Base-by-base conservation (phyloP, 2,329 filamentous ascomycete species). In the Hypoxylon rubiginosum region DNA sequence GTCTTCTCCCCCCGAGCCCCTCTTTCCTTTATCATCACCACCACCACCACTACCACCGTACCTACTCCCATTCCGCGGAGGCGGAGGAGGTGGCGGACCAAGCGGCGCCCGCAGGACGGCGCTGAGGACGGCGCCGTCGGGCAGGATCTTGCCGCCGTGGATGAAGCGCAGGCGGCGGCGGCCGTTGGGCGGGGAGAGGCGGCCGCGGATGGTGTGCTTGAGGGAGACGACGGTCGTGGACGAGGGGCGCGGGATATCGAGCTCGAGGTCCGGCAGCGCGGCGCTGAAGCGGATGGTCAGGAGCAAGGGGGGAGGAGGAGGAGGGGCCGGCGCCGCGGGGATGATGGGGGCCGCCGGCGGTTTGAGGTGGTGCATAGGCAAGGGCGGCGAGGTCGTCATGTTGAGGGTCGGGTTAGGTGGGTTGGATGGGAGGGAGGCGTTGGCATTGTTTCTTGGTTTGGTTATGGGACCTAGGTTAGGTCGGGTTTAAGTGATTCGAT, bases 231-330 rank as follows among this genome's bases (percentile, higher is more conserved):
- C 88, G 45, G 93, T 93, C 10, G 91, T 94, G 32, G 84, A 83
- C 51, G 84, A 79, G 0, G 94, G 92, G 5, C 84, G 82, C 52
- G 88, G 79, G 74, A 98, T 88, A 74, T 93, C 89, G 65, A 98
- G 87, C 43, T 91, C 86, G 41, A 97, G 87, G 78, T 98, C 96
- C 15, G 93, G 91, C 62, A 95, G 86, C 0, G 93, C 90, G 65
- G 91, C 90, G 57, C 93, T 93, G 86, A 99, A 98, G 79, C 95
- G 94, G 78, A 98, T 90, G 39, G 92, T 95, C 49, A 98, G 85
- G 74, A 91, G 89, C 61, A 97, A 84, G 34, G 85, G 85, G 19
- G 79, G 76, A 58, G 72, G 72, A 5, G 49, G 70, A 26, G 26
- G 54, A 6, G 46, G 62, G 1, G 43, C 41, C 7, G 39, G 39